Conservation (phyloP, 106 monocot species). For the Dioscorea zingiberensis region DNA sequence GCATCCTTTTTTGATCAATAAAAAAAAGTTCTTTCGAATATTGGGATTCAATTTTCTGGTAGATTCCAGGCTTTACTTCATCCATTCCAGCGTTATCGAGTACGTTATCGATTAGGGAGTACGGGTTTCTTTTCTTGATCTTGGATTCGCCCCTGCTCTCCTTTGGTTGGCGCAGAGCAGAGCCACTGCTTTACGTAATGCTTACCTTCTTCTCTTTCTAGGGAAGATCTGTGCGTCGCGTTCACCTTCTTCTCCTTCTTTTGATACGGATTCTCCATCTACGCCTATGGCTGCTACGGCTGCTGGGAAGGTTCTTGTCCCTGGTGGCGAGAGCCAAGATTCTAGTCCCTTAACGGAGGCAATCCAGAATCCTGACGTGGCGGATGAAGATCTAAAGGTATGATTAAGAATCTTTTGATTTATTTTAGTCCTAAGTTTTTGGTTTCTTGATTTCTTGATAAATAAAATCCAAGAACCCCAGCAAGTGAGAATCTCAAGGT, state of each 20-base stretch:
- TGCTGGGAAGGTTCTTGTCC: slow-evolving; percentile 42
- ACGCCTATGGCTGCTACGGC: slow-evolving; percentile 24
- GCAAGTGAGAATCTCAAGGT: too few species aligned
- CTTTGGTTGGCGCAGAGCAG: too few species aligned
- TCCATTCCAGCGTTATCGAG: too few species aligned
- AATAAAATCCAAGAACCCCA: neutral
- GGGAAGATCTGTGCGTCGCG: slow-evolving; percentile 31
- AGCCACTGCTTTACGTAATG: neutral
- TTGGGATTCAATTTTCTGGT: too few species aligned
- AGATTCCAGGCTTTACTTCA: too few species aligned
- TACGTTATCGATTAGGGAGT: too few species aligned
- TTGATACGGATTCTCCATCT: slow-evolving; percentile 25
- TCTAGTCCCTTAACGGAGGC: slow-evolving; percentile 19
- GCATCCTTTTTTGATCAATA: too few species aligned
- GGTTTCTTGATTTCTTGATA: neutral
- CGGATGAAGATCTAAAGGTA: slow-evolving; percentile 25
- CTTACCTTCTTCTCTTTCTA: slow-evolving; percentile 17
- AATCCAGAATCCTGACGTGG: slow-evolving; percentile 6
- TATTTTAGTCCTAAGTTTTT: neutral
- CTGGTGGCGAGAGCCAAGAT: slow-evolving; percentile 28
- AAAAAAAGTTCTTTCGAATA: too few species aligned
- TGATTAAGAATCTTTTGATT: neutral
- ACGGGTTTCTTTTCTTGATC: neutral
- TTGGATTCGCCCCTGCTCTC: neutral
- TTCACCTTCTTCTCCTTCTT: slow-evolving; percentile 35